These are phyloP conservation scores for Chrysoporthe deuterocubensis DNA, from an alignment of 2,329 filamentous ascomycete genomes.

Conservation along the genomic window DNA sequence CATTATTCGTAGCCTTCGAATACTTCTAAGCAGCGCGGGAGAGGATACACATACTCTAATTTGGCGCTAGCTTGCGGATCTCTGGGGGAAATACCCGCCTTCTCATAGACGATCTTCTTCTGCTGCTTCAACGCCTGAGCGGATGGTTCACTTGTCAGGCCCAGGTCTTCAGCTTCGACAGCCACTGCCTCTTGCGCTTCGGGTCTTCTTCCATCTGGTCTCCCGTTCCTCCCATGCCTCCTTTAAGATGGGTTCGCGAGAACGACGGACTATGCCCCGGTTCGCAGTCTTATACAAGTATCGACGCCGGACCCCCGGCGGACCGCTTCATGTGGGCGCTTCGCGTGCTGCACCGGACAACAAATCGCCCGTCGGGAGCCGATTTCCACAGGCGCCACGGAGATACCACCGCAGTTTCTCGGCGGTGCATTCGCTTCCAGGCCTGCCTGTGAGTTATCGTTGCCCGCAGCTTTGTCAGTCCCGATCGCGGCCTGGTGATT, in stretches of 20 bases:
- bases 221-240: background rate
- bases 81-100: conserved; percentile 47
- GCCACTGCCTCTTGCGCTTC: conserved; percentile 43
- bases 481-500: background rate
- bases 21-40: background rate
- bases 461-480: background rate
- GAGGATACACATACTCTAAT: conserved; percentile 39
- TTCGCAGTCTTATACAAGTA: background rate
- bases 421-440: background rate
- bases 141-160: conserved; percentile 54
- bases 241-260: background rate
- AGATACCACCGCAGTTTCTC: background rate
- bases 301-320: background rate
- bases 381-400: background rate
- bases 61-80: conserved; percentile 51
- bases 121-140: conserved; percentile 52
- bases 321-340: background rate
- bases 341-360: background rate
- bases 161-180: conserved; percentile 53
- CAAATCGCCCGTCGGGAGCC: background rate
- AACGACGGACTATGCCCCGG: background rate
- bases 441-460: background rate
- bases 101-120: conserved; percentile 47
- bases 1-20: background rate
- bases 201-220: conserved; percentile 2